Percentiles rank a stretch among this genome's conserved stretches.
Conservation (phyloP, 2,329 filamentous ascomycete species). For the Didymella segeticola region DNA sequence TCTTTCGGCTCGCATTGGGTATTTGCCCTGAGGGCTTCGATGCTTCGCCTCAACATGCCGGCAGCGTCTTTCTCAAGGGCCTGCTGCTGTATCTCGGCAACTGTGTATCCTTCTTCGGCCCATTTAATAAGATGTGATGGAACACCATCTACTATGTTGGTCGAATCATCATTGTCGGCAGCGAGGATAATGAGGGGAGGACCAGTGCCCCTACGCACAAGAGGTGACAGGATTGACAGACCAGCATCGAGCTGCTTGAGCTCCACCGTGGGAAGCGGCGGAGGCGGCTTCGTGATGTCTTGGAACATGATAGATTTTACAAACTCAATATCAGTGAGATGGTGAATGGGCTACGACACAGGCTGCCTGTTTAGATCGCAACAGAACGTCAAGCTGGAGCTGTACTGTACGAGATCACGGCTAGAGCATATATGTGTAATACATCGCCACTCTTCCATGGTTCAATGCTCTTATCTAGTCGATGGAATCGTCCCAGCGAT, state of each 20-base stretch:
- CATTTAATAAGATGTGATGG: constrained; percentile 59
- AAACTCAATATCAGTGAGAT: no score
- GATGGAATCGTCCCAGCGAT: not conserved
- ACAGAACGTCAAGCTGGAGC: no score
- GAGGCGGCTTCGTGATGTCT: constrained; percentile 15
- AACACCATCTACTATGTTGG: constrained; percentile 17
- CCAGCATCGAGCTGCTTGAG: constrained; percentile 9
- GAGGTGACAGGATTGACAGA: constrained; percentile 9
- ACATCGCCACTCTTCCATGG: not conserved
- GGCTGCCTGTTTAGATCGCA: no score
- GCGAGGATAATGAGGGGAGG: constrained; percentile 19
- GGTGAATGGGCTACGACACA: no score
- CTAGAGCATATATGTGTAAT: not conserved
- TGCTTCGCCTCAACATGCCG: not conserved
- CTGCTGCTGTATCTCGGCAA: constrained; percentile 18
- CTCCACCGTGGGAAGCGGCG: constrained; percentile 11
- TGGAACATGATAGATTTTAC: not conserved
- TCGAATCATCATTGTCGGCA: not conserved
- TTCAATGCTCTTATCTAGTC: not conserved
- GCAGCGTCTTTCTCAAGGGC: constrained; percentile 10
- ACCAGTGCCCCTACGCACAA: constrained; percentile 14
- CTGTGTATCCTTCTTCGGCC: constrained; percentile 69
- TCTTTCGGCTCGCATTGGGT: constrained; percentile 13
- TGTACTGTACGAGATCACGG: no score
- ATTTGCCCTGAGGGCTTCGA: constrained; percentile 12